These are phyloP conservation scores for Pleurotus ostreatus DNA, from an alignment of 768 basidiomycete genomes.

Conservation along the genomic window DNA sequence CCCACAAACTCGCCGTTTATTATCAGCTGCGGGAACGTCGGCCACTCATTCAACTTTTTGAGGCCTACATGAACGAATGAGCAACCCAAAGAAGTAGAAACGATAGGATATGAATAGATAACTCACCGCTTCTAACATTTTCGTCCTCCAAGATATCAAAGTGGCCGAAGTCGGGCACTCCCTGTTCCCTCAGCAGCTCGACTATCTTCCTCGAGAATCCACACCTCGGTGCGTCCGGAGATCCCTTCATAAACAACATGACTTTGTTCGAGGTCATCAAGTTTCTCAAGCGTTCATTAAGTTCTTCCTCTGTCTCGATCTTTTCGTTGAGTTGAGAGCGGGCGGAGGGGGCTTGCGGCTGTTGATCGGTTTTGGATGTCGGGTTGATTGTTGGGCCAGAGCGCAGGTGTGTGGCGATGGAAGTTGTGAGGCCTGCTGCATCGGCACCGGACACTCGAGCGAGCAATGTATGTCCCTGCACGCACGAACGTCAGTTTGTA, in stretches of 20 bases:
- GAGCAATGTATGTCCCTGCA: conserved; percentile 85
- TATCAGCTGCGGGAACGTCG: conserved; percentile 84
- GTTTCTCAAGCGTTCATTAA: conserved; percentile 54
- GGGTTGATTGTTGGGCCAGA: conserved; percentile 28
- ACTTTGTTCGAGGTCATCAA: conserved; percentile 81
- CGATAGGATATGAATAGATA: not conserved
- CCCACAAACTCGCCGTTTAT: conserved; percentile 90
- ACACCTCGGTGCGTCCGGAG: conserved; percentile 72
- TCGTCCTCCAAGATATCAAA: conserved; percentile 88
- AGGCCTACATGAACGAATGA: conserved; percentile 38
- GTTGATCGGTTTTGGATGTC: conserved; percentile 46
- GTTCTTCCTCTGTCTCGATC: conserved; percentile 60
- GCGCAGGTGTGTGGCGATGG: conserved; percentile 54
- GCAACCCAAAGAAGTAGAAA: conserved; percentile 4
- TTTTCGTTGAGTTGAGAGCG: conserved; percentile 14
- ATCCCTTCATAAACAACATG: conserved; percentile 91
- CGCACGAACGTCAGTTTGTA: not conserved
- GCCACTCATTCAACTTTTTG: conserved; percentile 83
- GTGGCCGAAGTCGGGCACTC: conserved; percentile 58
- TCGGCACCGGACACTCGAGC: conserved; percentile 79
- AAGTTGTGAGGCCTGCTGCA: conserved; percentile 53
- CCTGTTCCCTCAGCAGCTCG: conserved; percentile 57
- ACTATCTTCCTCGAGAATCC: conserved; percentile 83
- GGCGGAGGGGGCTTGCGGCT: conserved; percentile 28
- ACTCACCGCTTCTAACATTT: conserved; percentile 71